These are phyloP conservation scores for Sporodiniella umbellata DNA, from an alignment of 371 early-diverging fungal genomes.

Conservation along the genomic window DNA sequence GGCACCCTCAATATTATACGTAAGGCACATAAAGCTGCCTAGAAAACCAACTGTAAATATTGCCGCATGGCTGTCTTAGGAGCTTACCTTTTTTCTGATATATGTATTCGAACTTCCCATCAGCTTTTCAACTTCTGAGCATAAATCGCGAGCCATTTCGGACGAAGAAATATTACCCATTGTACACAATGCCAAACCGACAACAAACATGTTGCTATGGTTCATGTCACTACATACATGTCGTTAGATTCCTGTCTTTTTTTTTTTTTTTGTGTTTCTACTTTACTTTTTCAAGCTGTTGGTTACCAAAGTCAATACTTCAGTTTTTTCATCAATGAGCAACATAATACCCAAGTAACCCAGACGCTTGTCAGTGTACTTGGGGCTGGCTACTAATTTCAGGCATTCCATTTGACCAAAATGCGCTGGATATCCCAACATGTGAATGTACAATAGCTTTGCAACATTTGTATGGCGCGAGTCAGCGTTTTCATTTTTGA, in stretches of 20 bases:
- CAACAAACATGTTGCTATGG: constrained; percentile 91
- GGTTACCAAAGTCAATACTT: constrained; percentile 92
- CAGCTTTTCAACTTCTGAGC: constrained; percentile 90
- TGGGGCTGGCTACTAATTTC: constrained; percentile 91
- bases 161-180: constrained; percentile 92
- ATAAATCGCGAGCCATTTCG: constrained; percentile 94
- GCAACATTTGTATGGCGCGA: constrained; percentile 79
- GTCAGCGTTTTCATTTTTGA: constrained; percentile 27
- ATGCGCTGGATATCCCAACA: constrained; percentile 97
- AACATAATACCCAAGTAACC: constrained; percentile 97
- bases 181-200: constrained; percentile 94
- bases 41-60: too few relatives aligned
- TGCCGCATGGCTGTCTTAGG: too few relatives aligned
- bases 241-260: too few relatives aligned
- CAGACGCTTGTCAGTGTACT: constrained; percentile 93
- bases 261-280: too few relatives aligned
- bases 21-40: constrained; percentile 93
- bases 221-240: constrained; percentile 86
- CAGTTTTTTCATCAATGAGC: constrained; percentile 95
- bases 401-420: constrained; percentile 98
- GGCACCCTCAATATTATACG: constrained; percentile 91
- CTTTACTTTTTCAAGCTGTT: constrained; percentile 93
- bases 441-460: constrained; percentile 95
- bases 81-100: constrained; percentile 95
- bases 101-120: constrained; percentile 89